These are phyloP conservation scores for Pseudopyricularia javanii DNA, from an alignment of 2,329 filamentous ascomycete genomes.

Conservation along the genomic window DNA sequence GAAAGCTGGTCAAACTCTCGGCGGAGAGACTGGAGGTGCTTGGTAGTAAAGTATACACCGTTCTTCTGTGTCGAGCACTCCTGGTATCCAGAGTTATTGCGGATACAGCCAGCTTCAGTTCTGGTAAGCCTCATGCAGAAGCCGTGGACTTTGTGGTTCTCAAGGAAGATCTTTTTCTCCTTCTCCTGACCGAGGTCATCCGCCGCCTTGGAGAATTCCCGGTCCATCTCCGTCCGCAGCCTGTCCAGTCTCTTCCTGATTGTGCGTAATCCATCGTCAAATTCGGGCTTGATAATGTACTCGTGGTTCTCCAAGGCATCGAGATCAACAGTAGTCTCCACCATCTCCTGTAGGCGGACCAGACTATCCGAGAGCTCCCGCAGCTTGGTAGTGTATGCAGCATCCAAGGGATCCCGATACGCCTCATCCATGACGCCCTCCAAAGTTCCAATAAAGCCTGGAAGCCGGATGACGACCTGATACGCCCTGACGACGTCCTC, in stretches of 20 bases:
- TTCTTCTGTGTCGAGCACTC: slow-evolving; percentile 99
- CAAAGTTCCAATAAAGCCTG: slow-evolving; percentile 77
- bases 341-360: slow-evolving; percentile 87
- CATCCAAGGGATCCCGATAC: slow-evolving; percentile 77
- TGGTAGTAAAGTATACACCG: slow-evolving; percentile 94
- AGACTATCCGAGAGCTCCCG: slow-evolving; percentile 66
- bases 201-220: slow-evolving; percentile 65
- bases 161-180: slow-evolving; percentile 98
- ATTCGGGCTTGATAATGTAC: slow-evolving; percentile 98
- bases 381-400: slow-evolving; percentile 76
- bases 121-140: slow-evolving; percentile 93
- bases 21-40: slow-evolving; percentile 63
- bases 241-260: slow-evolving; percentile 87
- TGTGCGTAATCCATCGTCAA: slow-evolving; percentile 77
- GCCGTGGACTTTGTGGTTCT: slow-evolving; percentile 90
- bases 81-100: slow-evolving; percentile 79
- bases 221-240: slow-evolving; percentile 68
- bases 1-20: slow-evolving; percentile 90
- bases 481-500: slow-evolving; percentile 95
- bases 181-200: slow-evolving; percentile 77
- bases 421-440: slow-evolving; percentile 92
- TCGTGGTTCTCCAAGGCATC: slow-evolving; percentile 94
- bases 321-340: slow-evolving; percentile 93
- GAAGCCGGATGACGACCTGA: slow-evolving; percentile 83
- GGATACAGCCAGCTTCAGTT: slow-evolving; percentile 82